Conservation (phyloP, 176 grass and related monocot genomes). For the Typha latifolia region DNA sequence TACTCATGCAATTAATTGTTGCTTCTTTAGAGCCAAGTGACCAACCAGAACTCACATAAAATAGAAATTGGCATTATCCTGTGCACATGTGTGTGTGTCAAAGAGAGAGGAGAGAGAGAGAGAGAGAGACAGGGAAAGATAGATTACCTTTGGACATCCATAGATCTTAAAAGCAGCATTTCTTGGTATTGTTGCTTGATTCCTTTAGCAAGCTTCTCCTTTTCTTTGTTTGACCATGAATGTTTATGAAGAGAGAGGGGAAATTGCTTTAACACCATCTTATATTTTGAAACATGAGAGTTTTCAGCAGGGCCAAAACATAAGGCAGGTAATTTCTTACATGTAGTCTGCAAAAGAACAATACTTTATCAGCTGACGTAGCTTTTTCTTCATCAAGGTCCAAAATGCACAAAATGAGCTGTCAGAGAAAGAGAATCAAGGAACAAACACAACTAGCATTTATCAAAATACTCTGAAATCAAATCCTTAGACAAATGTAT, state of each 20-base stretch:
- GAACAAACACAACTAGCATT: neutral
- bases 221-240: constrained; percentile 64
- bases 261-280: constrained; percentile 56
- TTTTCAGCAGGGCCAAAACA: constrained; percentile 66
- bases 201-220: constrained; percentile 72
- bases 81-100: no score
- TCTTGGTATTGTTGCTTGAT: constrained; percentile 98
- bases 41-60: no score
- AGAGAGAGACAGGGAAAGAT: neutral
- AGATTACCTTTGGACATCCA: constrained; percentile 64
- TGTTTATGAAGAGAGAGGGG: constrained; percentile 55
- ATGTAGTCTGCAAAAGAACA: constrained; percentile 31
- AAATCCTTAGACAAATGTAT: neutral
- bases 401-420: constrained; percentile 3
- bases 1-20: neutral
- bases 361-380: constrained; percentile 7
- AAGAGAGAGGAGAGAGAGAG: neutral
- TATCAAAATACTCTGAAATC: neutral
- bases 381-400: neutral
- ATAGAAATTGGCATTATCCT: neutral
- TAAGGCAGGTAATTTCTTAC: constrained; percentile 46
- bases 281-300: constrained; percentile 52
- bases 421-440: neutral
- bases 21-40: no score
- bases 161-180: constrained; percentile 51